These are phyloP conservation scores for Nadsonia fulvescens DNA, from an alignment of 805 yeast species.

Conservation along the genomic window DNA sequence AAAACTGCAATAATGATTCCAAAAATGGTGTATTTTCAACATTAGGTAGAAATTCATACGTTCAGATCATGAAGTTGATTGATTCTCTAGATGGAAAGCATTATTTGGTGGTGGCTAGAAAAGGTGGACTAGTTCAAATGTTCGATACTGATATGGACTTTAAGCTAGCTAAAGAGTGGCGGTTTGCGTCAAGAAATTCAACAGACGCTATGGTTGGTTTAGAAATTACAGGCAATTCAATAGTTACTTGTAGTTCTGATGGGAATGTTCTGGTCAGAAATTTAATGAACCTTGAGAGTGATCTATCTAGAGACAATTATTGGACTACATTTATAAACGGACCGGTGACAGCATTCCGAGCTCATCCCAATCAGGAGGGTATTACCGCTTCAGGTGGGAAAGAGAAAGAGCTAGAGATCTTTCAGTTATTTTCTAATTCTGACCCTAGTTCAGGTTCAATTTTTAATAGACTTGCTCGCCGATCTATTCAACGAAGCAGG, in stretches of 20 bases:
- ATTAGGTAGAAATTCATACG: no score
- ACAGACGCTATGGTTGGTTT: constrained; percentile 9
- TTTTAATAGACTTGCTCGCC: constrained; percentile 1
- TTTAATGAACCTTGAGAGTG: constrained; percentile 5
- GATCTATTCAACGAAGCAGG: neutral
- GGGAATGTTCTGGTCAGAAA: constrained; percentile 11
- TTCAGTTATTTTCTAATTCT: constrained; percentile 17
- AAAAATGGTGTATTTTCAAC: no score
- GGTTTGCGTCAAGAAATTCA: constrained; percentile 5
- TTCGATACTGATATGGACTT: constrained; percentile 8
- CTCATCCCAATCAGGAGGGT: constrained; percentile 23
- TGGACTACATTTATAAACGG: no score
- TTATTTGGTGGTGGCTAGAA: constrained; percentile 11
- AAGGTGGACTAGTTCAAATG: constrained; percentile 11
- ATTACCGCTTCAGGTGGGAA: constrained; percentile 33
- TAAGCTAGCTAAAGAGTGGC: constrained; percentile 10
- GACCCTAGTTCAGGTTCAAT: neutral
- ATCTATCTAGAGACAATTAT: constrained; percentile 4
- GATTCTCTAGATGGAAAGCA: no score
- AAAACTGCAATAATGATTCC: no score
- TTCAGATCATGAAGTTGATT: no score
- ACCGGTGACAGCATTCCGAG: constrained; percentile 20
- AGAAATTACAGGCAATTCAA: constrained; percentile 7
- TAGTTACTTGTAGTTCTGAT: constrained; percentile 8
- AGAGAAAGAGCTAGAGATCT: constrained; percentile 25